Base-by-base conservation (phyloP, 148 eudicot genomes). In the Beta vulgaris region DNA sequence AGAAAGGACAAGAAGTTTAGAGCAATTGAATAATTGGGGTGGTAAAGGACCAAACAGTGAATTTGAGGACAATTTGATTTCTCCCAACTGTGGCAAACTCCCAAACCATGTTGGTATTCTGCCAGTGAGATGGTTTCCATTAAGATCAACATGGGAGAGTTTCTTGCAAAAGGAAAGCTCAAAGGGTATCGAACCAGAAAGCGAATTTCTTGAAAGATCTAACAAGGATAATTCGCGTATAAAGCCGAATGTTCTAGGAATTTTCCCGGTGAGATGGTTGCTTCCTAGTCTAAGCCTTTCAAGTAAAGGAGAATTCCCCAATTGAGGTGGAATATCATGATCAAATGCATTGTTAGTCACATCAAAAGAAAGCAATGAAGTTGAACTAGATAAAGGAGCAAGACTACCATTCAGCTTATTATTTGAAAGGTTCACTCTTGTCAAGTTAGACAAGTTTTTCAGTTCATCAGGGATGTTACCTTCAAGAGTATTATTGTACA, bases 41-140 rank as follows among this genome's bases (percentile, higher is more conserved):
- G 99, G 97, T 59, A 95, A 74, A 28, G 89, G 77, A 2, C 94
- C 99, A 10, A 80, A 58, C 34, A 95, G 84, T n/a, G 87, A 83
- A 73, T 95, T 95, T 16, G 84, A 86, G 21, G 92, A 88, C 66
- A 95, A 92, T 84, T 92, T 95, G 44, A 95, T 82, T 76, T 95
- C 97, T 16, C 99, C 99, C 69, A 95, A 79, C 53, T 29, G 77
- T 21, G 92, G 92, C 77, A 95, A 82, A 68, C 82, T 83, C 67
- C 99, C 98, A 23, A 92, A 84, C 99, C 97, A 95, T 31, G 67
- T 68, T 8, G 99, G 99, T 16, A 92, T 84, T 43, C 61, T 67
- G 0, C 97, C 99, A 2, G 90, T 90, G 69, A 95, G 88, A 35
- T 18, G 76, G 81, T 95, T 95, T 10, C 84, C 79, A 67, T 95